These are phyloP conservation scores for Aureobasidium uvarum DNA, from an alignment of 2,329 filamentous ascomycete species.

Conservation along the genomic window DNA sequence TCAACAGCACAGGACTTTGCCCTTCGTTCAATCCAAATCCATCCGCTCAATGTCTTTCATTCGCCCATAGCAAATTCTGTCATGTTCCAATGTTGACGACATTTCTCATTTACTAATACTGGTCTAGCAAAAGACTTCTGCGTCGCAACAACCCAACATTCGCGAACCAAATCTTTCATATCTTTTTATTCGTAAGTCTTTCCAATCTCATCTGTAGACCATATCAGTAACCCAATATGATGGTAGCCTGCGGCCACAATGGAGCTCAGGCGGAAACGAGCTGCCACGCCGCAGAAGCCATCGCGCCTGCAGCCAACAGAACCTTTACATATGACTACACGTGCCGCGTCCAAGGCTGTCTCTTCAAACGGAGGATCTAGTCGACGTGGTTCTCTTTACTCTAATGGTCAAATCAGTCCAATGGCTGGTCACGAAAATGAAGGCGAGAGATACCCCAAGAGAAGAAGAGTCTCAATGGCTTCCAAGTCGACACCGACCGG, in stretches of 20 bases:
- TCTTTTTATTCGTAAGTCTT: constrained; percentile 8
- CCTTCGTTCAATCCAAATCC: background rate
- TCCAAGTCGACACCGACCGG: constrained; percentile 27
- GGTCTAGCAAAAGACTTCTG: background rate
- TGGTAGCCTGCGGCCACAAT: constrained; percentile 25
- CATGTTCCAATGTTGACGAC: no score
- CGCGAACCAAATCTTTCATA: background rate
- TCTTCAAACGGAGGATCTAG: constrained; percentile 26
- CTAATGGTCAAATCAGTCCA: constrained; percentile 24
- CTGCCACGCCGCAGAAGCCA: constrained; percentile 25
- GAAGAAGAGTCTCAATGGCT: constrained; percentile 27
- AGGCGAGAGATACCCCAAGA: constrained; percentile 27
- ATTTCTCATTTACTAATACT: background rate
- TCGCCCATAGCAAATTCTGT: background rate
- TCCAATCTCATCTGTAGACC: background rate
- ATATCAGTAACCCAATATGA: constrained; percentile 14
- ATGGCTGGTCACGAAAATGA: constrained; percentile 7
- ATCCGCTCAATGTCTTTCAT: background rate
- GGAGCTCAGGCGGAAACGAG: constrained; percentile 26
- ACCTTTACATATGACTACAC: constrained; percentile 51
- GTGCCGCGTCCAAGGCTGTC: constrained; percentile 29
- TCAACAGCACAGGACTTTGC: background rate
- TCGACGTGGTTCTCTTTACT: constrained; percentile 23
- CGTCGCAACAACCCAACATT: background rate
- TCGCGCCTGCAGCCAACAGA: constrained; percentile 45